Evolutionary conservation across 176 grass and related monocot species (phyloP), one percentile per base, ranked within the genome.

Genomic region (Aegilops sharonensis): DNA sequence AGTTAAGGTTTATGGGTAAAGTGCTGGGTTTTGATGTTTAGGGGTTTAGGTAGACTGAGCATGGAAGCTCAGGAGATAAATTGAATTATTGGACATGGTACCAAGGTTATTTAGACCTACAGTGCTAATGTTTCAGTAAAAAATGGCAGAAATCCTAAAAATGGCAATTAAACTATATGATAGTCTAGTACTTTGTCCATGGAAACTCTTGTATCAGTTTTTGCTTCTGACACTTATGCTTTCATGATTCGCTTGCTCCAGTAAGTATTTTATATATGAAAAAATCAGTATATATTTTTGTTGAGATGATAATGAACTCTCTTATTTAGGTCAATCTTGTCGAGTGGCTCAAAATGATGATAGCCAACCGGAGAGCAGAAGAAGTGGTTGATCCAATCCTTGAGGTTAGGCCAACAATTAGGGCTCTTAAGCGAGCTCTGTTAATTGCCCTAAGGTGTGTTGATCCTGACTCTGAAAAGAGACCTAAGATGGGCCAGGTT

Each of bases 311-410:
- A 64, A 84, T 11, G 4, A 67, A 21, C 12, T 30, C n/a, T 66
- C 71, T 87, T 20, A 6, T 78, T 78, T 77, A 95, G 94, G 94
- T 93, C 42, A 95, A 95, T 85, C 89, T 95, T 83, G 91, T 95
- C 12, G 94, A 95, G 85, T 95, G 94, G 94, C 94, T 95, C 48
- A 95, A 95, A 83, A 91, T 91, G 75, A 95, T 95, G 94, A 91
- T 93, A 11, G 89, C 91, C 37, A 91, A 67, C 66, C 59, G 91
- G 64, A 95, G 84, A 82, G 94, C 94, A 71, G 94, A 95, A 40
- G 94, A 95, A 93, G 94, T 95, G 30, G 89, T 87, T 56, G 94
- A 95, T 91, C 86, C 91, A 71, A 85, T 25, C 24, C 80, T 95
- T 23, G 91, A 85, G 30, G 78, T 68, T 54, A 89, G 89, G 67